Base-by-base conservation (phyloP, 2,329 filamentous ascomycete genomes). In the Paracoccidioides lutzii region DNA sequence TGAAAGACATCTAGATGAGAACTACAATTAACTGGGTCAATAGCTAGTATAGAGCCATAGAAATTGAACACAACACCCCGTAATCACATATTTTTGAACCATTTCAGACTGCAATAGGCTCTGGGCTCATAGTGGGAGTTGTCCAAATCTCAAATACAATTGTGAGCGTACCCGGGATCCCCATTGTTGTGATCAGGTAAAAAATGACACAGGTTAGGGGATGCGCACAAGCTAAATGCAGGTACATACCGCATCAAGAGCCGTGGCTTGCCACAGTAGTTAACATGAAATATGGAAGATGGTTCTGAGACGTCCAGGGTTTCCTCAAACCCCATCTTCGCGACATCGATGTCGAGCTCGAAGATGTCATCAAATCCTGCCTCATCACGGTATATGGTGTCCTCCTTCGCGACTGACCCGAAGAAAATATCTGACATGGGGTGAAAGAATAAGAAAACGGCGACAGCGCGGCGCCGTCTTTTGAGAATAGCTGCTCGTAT, bases 21-120 rank as follows among this genome's bases (percentile, higher is more conserved):
- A 22, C 22, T 22, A 22, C 2, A 22, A 22, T 22, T 22, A 2
- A 22, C 22, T 22, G 22, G 22, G 22, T 22, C 22, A 22, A 22
- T 22, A 22, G 22, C 22, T 22, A 22, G 22, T 22, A 22, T 22
- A 22, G 2, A 22, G 22, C 22, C 22, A 22, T 22, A 22, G 22
- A 22, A 22, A 22, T 43, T 43, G 4, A 43, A 15, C 4, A 58
- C 57, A 56, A 15, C 5, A 12, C 53, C 53, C 53, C 53, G 30
- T 42, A 12, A 45, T 58, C 53, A 35, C 56, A 58, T 50, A 58
- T 58, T 50, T 50, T 46, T 48, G 22, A 30, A 58, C 28, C 14
- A 38, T 54, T 58, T 58, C 14, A 58, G 49, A 32, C 43, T 37
- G 50, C 56, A 58, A 33, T 58, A 58, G 8, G 56, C 56, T 32